Evolutionary conservation across 2,329 filamentous ascomycete species (phyloP).

Genomic region (Sporothrix schenckii): DNA sequence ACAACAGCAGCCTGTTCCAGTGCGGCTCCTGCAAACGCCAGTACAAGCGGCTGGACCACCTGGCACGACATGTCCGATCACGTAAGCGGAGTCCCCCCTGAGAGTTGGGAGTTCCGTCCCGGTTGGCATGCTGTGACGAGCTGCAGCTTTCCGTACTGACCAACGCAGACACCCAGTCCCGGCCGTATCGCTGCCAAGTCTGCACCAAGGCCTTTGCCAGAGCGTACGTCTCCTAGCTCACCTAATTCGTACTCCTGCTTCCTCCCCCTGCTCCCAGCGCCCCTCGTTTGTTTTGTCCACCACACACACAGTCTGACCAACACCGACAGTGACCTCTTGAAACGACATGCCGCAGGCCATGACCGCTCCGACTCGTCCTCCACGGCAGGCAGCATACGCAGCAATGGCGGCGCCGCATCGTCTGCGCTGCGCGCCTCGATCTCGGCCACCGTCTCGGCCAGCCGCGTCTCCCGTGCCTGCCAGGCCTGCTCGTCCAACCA

Average conservation of each 20-base stretch:
- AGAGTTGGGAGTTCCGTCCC: background rate
- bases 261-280: no score
- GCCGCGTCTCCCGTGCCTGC: background rate
- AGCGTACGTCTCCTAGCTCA: background rate
- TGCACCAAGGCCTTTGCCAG: constrained; percentile 11
- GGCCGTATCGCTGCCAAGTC: constrained; percentile 10
- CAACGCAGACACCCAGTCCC: constrained; percentile 2
- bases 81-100: background rate
- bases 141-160: background rate
- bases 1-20: constrained; percentile 2
- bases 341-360: constrained; percentile 7
- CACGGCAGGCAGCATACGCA: background rate
- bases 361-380: background rate
- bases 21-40: constrained; percentile 15
- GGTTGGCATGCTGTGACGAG: no score
- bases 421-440: background rate
- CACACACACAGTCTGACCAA: background rate
- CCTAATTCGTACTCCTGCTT: no score
- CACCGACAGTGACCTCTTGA: background rate
- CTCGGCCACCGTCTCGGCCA: background rate
- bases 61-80: constrained; percentile 10
- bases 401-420: background rate
- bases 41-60: constrained; percentile 12
- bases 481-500: constrained; percentile 9
- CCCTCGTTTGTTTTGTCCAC: background rate